Evolutionary conservation across 352 stramenopile species (phyloP).

Genomic region (Globisporangium barbulae): DNA sequence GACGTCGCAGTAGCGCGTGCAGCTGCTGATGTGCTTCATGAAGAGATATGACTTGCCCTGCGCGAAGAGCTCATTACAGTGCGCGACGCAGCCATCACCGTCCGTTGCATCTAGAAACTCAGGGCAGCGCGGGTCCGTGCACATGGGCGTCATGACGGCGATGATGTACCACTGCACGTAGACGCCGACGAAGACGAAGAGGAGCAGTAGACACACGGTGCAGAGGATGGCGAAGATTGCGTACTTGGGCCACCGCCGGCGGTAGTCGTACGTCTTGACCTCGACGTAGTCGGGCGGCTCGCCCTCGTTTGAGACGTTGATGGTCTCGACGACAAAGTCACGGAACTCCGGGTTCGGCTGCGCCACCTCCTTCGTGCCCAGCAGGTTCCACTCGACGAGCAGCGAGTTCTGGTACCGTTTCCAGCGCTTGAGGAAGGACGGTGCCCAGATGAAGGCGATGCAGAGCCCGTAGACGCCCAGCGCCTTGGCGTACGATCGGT

Average conservation of each 20-base stretch:
- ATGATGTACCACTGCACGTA: constrained; percentile 76
- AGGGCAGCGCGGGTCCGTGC: constrained; percentile 50
- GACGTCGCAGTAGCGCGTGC: constrained; percentile 40
- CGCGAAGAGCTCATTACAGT: constrained; percentile 49
- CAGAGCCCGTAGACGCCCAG: constrained; percentile 48
- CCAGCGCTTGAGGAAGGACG: constrained; percentile 59
- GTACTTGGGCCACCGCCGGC: constrained; percentile 56
- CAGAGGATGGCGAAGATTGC: constrained; percentile 48
- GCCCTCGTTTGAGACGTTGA: constrained; percentile 54
- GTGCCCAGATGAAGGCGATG: constrained; percentile 51
- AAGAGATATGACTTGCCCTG: constrained; percentile 45
- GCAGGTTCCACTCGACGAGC: constrained; percentile 59
- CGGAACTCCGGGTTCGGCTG: constrained; percentile 52
- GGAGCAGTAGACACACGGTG: constrained; percentile 40
- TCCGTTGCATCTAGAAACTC: constrained; percentile 28
- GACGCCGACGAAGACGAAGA: constrained; percentile 52
- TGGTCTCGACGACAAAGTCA: constrained; percentile 50
- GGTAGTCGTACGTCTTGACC: constrained; percentile 54
- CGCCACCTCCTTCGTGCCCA: constrained; percentile 45
- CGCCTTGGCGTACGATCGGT: constrained; percentile 47
- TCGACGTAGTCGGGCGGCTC: constrained; percentile 58
- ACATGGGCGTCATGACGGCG: constrained; percentile 65
- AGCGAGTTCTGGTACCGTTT: constrained; percentile 60
- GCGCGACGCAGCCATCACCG: constrained; percentile 26
- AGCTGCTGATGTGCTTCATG: constrained; percentile 45